These are phyloP conservation scores for Vitis hybrid DNA, from an alignment of 177 flowering plant genomes.

Conservation along the genomic window DNA sequence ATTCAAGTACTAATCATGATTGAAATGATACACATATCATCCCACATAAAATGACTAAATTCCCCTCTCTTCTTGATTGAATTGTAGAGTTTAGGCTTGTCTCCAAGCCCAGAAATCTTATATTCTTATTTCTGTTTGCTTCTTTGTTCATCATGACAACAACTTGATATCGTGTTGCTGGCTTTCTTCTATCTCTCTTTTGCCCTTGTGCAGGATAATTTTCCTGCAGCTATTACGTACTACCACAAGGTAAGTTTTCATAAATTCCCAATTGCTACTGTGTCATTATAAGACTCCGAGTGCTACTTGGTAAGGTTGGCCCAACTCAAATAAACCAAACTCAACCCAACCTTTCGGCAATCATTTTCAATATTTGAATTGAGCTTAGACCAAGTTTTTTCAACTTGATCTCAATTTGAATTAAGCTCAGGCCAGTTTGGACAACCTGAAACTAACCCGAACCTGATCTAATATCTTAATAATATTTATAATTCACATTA, in stretches of 20 bases:
- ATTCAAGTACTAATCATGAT: not conserved
- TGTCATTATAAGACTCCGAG: not conserved
- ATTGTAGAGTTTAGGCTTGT: not conserved
- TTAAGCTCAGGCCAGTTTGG: no score
- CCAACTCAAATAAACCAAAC: no score
- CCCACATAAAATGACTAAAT: not conserved
- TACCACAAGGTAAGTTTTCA: conserved; percentile 76
- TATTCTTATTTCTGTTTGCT: not conserved
- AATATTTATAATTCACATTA: no score
- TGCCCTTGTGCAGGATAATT: conserved; percentile 59
- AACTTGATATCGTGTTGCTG: not conserved
- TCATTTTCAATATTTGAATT: no score
- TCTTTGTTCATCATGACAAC: not conserved
- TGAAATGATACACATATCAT: not conserved
- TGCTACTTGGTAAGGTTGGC: no score
- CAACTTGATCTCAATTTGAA: no score
- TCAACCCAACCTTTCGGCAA: no score
- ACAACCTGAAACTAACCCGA: no score
- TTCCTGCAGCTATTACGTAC: conserved; percentile 66
- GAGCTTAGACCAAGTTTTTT: no score
- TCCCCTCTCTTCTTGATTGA: not conserved
- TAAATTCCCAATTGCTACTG: not conserved
- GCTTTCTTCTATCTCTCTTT: not conserved
- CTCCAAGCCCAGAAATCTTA: not conserved
- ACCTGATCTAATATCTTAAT: no score